Conservation (phyloP, 2,329 filamentous ascomycete species). For the Exophiala dermatitidis region DNA sequence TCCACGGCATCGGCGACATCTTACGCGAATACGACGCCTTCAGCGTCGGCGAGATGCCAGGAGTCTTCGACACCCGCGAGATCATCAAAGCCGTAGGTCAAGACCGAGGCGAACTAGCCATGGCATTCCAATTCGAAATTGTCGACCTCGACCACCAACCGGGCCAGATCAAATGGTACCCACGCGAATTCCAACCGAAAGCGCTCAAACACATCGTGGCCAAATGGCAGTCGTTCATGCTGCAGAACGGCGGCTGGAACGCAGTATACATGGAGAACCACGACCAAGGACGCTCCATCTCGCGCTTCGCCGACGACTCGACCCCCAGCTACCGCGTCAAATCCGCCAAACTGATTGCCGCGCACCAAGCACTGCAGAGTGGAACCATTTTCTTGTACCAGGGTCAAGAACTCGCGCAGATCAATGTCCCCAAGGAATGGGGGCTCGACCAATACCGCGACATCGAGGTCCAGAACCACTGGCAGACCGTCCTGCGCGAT, state of each 20-base stretch:
- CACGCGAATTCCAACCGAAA: conserved; percentile 40
- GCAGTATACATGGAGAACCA: conserved; percentile 59
- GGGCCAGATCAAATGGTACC: conserved; percentile 39
- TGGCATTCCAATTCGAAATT: conserved; percentile 39
- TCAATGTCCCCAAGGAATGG: conserved; percentile 48
- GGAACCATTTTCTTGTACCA: conserved; percentile 55
- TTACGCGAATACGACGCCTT: conserved; percentile 34
- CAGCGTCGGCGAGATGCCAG: conserved; percentile 38
- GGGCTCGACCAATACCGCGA: conserved; percentile 39
- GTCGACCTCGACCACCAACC: conserved; percentile 29
- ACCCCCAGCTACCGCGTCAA: conserved; percentile 36
- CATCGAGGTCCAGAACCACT: conserved; percentile 45
- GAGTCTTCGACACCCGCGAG: conserved; percentile 30
- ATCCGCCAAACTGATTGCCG: conserved; percentile 49
- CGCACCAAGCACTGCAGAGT: conserved; percentile 41
- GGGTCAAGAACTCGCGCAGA: conserved; percentile 55
- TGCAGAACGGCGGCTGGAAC: conserved; percentile 47
- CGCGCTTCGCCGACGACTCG: conserved; percentile 45
- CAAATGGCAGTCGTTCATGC: conserved; percentile 48
- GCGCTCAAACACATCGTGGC: conserved; percentile 44
- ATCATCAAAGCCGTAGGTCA: conserved; percentile 34
- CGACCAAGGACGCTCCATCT: conserved; percentile 52
- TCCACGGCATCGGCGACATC: conserved; percentile 34
- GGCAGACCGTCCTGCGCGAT: conserved; percentile 30
- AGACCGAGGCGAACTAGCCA: conserved; percentile 33